Evolutionary conservation across 2,329 filamentous ascomycete genomes (phyloP), one percentile per base, ranked within the genome.

Genomic region (Pezicula carpinea): DNA sequence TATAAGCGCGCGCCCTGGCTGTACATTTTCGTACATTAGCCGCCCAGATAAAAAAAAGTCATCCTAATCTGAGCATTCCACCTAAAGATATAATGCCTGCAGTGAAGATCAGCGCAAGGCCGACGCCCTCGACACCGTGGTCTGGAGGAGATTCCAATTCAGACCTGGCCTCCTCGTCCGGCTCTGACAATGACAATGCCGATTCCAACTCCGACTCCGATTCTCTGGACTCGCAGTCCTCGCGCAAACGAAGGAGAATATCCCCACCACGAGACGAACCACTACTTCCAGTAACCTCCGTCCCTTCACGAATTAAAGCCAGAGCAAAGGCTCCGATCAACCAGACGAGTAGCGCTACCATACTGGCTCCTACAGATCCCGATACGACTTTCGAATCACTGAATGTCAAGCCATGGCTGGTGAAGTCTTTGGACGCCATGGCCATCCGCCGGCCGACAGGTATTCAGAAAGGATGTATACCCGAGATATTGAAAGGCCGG

Each of bases 391-490:
- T 96, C 63, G 78, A 82, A 15, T 79, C 81, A 10, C 70, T 96
- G 43, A 73, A 80, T 43, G 83, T 96, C 38, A 78, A 82, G 32
- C 89, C 88, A 64, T 99, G 93, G 93, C 82, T 99, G 4, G 83
- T 95, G 2, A 80, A 84, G 51, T 92, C 92, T 1, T 74, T 99
- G 23, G 69, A 74, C 17, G 74, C 77, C 22, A 82, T 89, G 79
- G 89, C 90, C 23, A 96, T 99, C 63, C 87, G 81, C 62, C 77
- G 85, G 48, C 93, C 93, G 0, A 99, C 93, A 0, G 85, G 86
- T 14, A 97, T 99, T 72, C 93, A 99, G 60, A 89, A 87, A 60
- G 85, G 83, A 44, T 95, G 89, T 64, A 97, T 99, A 60, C 91
- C 92, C 1, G 87, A 93, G 64, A 96, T 97, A 50, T 67, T 99